Evolutionary conservation across 441 rosid genomes (phyloP).

Genomic region (Sinapis alba): DNA sequence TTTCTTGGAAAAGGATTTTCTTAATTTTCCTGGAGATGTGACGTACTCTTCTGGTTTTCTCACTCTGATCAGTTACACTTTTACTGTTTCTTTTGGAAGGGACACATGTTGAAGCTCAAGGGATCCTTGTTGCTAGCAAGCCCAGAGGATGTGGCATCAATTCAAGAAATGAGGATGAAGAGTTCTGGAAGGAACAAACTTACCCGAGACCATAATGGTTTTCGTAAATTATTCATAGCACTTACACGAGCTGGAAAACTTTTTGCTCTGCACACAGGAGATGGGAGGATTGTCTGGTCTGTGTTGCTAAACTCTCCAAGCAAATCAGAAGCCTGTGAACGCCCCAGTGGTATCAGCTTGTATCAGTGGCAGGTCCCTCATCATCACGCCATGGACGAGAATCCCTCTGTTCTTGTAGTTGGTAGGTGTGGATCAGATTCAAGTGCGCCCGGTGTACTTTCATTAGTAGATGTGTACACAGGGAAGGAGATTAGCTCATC

Average conservation of each 20-base stretch:
- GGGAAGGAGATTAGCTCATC: slow-evolving; percentile 73
- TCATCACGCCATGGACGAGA: slow-evolving; percentile 96
- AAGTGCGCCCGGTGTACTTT: slow-evolving; percentile 69
- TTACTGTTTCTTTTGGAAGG: slow-evolving; percentile 49
- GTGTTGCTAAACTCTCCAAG: slow-evolving; percentile 60
- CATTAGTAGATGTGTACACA: slow-evolving; percentile 86
- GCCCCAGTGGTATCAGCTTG: slow-evolving; percentile 63
- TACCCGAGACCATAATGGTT: slow-evolving; percentile 99
- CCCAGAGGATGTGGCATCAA: slow-evolving; percentile 87
- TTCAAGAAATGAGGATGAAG: slow-evolving; percentile 85
- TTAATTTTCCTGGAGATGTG: neutral
- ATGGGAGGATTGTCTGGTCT: slow-evolving; percentile 96
- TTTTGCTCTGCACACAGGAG: slow-evolving; percentile 96
- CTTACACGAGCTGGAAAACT: slow-evolving; percentile 89
- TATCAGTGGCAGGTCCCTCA: slow-evolving; percentile 98
- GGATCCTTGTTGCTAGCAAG: slow-evolving; percentile 96
- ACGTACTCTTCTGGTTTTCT: slow-evolving; percentile 12
- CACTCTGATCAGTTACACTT: slow-evolving; percentile 9
- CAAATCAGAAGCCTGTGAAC: slow-evolving; percentile 64
- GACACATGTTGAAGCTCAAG: slow-evolving; percentile 91
- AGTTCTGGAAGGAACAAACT: slow-evolving; percentile 93
- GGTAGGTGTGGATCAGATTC: slow-evolving; percentile 70
- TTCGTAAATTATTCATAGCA: slow-evolving; percentile 86
- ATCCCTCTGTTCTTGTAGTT: slow-evolving; percentile 90
- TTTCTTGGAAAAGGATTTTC: no score